Evolutionary conservation across 495 filamentous ascomycete species (phyloP).

Genomic region (Parmelia sp.): DNA sequence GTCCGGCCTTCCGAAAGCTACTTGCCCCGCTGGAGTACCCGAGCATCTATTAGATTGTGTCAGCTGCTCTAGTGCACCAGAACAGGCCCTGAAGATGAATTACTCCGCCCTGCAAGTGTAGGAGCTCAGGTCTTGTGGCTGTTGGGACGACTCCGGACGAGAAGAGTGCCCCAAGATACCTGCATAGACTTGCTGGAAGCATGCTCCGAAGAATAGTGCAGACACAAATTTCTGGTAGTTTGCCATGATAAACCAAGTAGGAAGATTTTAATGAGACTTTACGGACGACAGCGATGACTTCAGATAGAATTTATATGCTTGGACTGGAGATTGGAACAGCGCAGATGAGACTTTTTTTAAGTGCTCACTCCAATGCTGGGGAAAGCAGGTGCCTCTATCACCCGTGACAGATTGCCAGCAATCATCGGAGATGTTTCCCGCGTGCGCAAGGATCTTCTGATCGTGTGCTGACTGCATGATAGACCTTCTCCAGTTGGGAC

Average conservation of each 20-base stretch:
- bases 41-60: neutral
- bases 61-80: neutral
- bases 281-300: neutral
- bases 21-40: neutral
- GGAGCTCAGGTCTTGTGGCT: constrained; percentile 1
- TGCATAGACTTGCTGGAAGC: neutral
- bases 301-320: neutral
- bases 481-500: neutral
- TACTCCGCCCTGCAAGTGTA: neutral
- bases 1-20: neutral
- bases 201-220: neutral
- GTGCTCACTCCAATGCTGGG: neutral
- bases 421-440: neutral
- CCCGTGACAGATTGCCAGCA: too few species aligned
- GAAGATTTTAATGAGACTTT: neutral
- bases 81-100: neutral
- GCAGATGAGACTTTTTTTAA: neutral
- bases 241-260: neutral
- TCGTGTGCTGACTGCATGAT: neutral
- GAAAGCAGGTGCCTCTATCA: neutral
- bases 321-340: neutral
- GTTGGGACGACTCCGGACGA: neutral
- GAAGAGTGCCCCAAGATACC: neutral
- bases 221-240: neutral
- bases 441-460: neutral